Percentiles rank a stretch among this genome's conserved stretches.
Conservation (phyloP, 1,139 yeast species). For the Saccharomyces uvarum region DNA sequence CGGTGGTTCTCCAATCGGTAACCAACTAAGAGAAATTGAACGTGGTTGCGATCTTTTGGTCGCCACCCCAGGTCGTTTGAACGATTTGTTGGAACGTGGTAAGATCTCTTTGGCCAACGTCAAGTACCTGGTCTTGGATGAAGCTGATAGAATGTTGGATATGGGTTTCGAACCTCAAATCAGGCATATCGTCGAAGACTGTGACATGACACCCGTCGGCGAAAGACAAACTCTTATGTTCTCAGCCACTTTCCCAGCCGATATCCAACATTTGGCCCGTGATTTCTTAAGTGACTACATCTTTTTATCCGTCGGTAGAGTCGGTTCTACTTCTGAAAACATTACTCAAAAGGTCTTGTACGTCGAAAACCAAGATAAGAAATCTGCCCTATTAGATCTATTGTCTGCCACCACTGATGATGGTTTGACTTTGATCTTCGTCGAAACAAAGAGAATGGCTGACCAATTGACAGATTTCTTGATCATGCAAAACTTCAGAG, state of each 20-base stretch:
- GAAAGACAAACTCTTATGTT: constrained; percentile 96
- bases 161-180: constrained; percentile 99
- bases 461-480: constrained; percentile 90
- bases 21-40: constrained; percentile 81
- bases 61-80: constrained; percentile 98
- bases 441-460: constrained; percentile 98
- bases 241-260: constrained; percentile 97
- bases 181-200: constrained; percentile 94
- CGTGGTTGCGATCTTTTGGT: constrained; percentile 93
- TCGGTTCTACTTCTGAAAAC: constrained; percentile 95
- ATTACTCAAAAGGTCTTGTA: constrained; percentile 88
- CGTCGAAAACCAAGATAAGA: constrained; percentile 94
- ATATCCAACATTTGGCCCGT: constrained; percentile 92
- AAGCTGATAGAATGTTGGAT: constrained; percentile 99
- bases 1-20: constrained; percentile 94
- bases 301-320: constrained; percentile 95
- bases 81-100: constrained; percentile 92
- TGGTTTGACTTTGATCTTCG: constrained; percentile 87
- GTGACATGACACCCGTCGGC: constrained; percentile 90
- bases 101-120: constrained; percentile 81
- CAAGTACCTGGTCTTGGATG: constrained; percentile 91
- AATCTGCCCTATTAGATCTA: constrained; percentile 82
- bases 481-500: constrained; percentile 84
- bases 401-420: constrained; percentile 63
- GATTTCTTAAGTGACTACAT: constrained; percentile 94